These are phyloP conservation scores for Endotrypanum monterogeii DNA, from an alignment of 208 protist species.

Conservation along the genomic window DNA sequence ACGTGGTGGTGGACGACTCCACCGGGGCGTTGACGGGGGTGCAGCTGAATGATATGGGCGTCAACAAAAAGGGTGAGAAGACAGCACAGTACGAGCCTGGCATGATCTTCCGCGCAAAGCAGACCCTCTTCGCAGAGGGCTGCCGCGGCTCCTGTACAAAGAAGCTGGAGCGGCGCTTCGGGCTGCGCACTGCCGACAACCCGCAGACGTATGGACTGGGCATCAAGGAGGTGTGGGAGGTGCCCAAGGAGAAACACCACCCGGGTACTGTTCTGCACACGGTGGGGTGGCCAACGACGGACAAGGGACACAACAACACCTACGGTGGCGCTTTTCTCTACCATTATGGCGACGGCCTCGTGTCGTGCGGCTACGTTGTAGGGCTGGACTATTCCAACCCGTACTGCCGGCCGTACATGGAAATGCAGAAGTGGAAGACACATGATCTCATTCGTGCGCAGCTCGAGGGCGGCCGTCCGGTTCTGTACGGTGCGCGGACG, in stretches of 20 bases:
- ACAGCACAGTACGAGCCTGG: slow-evolving; percentile 95
- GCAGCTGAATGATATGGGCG: slow-evolving; percentile 83
- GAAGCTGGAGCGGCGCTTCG: slow-evolving; percentile 87
- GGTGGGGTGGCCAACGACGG: slow-evolving; percentile 93
- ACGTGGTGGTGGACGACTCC: slow-evolving; percentile 67
- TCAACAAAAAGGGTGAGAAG: slow-evolving; percentile 91
- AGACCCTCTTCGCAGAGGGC: slow-evolving; percentile 98
- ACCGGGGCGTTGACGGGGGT: slow-evolving; percentile 63
- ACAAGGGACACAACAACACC: slow-evolving; percentile 84
- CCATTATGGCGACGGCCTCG: slow-evolving; percentile 92
- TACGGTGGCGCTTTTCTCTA: slow-evolving; percentile 98
- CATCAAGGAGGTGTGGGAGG: slow-evolving; percentile 98
- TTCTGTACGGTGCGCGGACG: slow-evolving; percentile 96
- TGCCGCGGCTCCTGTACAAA: slow-evolving; percentile 96
- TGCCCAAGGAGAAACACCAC: slow-evolving; percentile 85
- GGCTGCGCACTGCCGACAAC: slow-evolving; percentile 77
- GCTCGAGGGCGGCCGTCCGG: slow-evolving; percentile 90
- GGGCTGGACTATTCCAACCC: slow-evolving; percentile 98
- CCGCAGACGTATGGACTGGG: slow-evolving; percentile 97
- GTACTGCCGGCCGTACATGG: slow-evolving; percentile 95
- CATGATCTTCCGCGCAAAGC: slow-evolving; percentile 94
- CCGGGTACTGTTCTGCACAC: slow-evolving; percentile 95
- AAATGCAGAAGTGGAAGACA: slow-evolving; percentile 97
- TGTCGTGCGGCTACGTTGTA: slow-evolving; percentile 96
- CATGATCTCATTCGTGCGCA: slow-evolving; percentile 78